These are phyloP conservation scores for Tuber brumale DNA, from an alignment of 495 filamentous ascomycete genomes.

Conservation along the genomic window DNA sequence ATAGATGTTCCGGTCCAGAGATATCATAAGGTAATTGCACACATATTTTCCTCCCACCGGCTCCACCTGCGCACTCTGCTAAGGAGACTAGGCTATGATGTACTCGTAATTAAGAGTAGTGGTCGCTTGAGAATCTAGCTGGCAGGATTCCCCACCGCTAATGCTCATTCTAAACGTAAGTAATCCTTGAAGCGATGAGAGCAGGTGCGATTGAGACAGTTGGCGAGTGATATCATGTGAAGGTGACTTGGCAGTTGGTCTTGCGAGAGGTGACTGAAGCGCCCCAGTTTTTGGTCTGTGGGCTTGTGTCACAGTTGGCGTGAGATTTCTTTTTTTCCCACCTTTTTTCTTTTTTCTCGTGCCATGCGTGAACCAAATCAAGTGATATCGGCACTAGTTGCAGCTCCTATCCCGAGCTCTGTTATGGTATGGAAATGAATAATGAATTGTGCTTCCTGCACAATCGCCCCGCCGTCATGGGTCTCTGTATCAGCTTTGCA, in stretches of 20 bases:
- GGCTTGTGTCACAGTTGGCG: background rate
- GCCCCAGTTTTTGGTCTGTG: background rate
- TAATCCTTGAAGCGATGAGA: background rate
- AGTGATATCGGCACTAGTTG: background rate
- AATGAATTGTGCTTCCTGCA: background rate
- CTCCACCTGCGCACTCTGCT: background rate
- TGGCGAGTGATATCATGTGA: constrained; percentile 2
- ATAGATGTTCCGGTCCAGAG: background rate
- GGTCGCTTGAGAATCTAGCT: background rate
- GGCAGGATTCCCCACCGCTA: background rate
- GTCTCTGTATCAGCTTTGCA: background rate
- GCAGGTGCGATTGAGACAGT: background rate
- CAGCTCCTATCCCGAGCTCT: background rate
- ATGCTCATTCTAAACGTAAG: background rate
- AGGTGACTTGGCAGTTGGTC: background rate
- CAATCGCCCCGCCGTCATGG: background rate
- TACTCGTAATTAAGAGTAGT: too few species aligned
- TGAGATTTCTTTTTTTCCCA: background rate
- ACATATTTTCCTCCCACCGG: background rate
- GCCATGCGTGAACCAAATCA: background rate
- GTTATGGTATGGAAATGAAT: background rate
- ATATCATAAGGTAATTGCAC: background rate
- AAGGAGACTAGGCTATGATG: background rate
- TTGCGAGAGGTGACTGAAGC: background rate
- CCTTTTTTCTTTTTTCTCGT: background rate